Evolutionary conservation across 805 yeast species (phyloP).

Genomic region (Pichia occidentalis): DNA sequence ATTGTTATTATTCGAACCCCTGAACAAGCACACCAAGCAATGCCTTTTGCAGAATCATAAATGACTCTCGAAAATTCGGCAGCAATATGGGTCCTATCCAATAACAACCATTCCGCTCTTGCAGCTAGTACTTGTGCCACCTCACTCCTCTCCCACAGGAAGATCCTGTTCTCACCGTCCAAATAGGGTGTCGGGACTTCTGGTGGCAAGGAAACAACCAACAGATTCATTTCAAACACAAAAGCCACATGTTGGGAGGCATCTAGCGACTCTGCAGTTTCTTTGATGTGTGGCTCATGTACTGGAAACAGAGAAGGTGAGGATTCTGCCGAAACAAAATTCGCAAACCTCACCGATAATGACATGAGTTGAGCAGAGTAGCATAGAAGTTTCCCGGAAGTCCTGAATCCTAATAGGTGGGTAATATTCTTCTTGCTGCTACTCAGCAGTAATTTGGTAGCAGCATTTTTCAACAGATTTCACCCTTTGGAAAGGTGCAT

Average conservation of each 20-base stretch:
- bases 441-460: too few relatives aligned
- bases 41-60: constrained; percentile 31
- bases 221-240: constrained; percentile 28
- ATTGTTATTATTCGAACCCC: constrained; percentile 23
- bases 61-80: constrained; percentile 36
- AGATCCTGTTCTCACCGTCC: constrained; percentile 34
- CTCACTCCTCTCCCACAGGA: constrained; percentile 34
- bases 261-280: constrained; percentile 13
- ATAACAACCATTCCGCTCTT: constrained; percentile 35
- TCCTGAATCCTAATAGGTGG: background rate
- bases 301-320: constrained; percentile 21
- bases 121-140: constrained; percentile 26
- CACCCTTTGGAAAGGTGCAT: too few relatives aligned
- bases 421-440: background rate
- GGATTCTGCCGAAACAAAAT: constrained; percentile 16
- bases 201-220: constrained; percentile 34
- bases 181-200: constrained; percentile 39
- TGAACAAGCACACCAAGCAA: constrained; percentile 25
- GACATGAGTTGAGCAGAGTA: background rate
- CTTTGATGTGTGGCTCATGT: constrained; percentile 11
- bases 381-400: background rate
- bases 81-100: constrained; percentile 34
- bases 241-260: constrained; percentile 31
- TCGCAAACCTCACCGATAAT: constrained; percentile 17
- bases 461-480: too few relatives aligned